Conservation (phyloP, 768 basidiomycete species). For the Leucocoprinus leucothites region DNA sequence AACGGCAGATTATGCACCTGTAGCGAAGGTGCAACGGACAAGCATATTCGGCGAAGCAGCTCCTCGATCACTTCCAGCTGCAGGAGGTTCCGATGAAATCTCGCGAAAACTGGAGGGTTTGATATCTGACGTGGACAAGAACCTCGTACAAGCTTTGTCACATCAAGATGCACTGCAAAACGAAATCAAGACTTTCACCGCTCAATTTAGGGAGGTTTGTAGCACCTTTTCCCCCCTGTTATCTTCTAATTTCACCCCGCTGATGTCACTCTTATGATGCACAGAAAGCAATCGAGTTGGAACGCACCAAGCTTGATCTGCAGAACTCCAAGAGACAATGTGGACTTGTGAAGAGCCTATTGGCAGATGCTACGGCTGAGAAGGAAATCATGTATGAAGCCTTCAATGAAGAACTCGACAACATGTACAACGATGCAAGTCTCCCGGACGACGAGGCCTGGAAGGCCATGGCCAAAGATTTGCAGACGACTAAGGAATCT, state of each 20-base stretch:
- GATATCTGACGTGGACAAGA: constrained; percentile 54
- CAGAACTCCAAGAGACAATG: constrained; percentile 70
- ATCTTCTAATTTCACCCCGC: background rate
- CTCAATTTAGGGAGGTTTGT: constrained; percentile 59
- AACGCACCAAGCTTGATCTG: constrained; percentile 60
- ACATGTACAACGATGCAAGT: constrained; percentile 83
- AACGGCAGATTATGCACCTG: constrained; percentile 42
- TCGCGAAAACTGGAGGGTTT: constrained; percentile 50
- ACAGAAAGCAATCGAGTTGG: constrained; percentile 63
- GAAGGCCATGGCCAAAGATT: constrained; percentile 69
- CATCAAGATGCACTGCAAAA: constrained; percentile 54
- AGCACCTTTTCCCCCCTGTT: background rate
- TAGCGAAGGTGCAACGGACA: constrained; percentile 41
- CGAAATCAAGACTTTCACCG: constrained; percentile 45
- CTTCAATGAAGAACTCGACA: constrained; percentile 92
- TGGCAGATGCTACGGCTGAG: constrained; percentile 77
- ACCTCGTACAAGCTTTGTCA: constrained; percentile 46
- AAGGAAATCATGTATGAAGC: constrained; percentile 95
- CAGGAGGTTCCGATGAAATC: constrained; percentile 31
- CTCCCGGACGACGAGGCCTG: constrained; percentile 84
- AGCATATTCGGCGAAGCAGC: constrained; percentile 28
- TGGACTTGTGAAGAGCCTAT: constrained; percentile 74
- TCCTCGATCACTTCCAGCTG: constrained; percentile 18
- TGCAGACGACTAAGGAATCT: constrained; percentile 70
- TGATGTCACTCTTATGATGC: too few species aligned